Conservation (phyloP, 2,329 filamentous ascomycete species). For the Sporothrix pseudoabietina region DNA sequence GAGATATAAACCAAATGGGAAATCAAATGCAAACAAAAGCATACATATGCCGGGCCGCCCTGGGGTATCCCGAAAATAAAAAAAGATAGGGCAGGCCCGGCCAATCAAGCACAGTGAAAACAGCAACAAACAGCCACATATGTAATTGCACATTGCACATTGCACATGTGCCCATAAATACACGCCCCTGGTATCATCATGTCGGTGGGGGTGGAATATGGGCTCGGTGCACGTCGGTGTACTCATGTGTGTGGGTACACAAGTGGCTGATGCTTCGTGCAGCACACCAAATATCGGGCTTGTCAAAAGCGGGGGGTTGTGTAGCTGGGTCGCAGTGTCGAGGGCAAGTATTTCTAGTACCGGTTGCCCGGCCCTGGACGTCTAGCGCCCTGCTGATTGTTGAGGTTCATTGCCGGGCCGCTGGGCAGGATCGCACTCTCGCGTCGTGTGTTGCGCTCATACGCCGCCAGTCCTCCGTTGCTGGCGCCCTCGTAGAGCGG, state of each 20-base stretch:
- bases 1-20: constrained; percentile 9
- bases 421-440: constrained; percentile 61
- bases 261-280: constrained; percentile 12
- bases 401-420: constrained; percentile 49
- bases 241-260: background rate
- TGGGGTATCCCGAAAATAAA: constrained; percentile 23
- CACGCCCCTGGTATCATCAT: constrained; percentile 7
- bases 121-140: background rate
- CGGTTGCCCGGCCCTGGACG: constrained; percentile 58
- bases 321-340: constrained; percentile 29
- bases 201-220: constrained; percentile 5
- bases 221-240: background rate
- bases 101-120: background rate
- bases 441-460: constrained; percentile 49
- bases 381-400: constrained; percentile 48
- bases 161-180: background rate
- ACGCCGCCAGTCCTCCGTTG: constrained; percentile 39
- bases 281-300: constrained; percentile 3
- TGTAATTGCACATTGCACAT: background rate
- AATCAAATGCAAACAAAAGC: background rate
- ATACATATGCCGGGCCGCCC: constrained; percentile 17
- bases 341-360: constrained; percentile 43
- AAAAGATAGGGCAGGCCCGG: constrained; percentile 17
- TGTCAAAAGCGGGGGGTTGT: constrained; percentile 28
- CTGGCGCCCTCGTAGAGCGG: constrained; percentile 40